Conservation (phyloP, 2,329 filamentous ascomycete genomes). For the Coleophoma eucalyptorum region DNA sequence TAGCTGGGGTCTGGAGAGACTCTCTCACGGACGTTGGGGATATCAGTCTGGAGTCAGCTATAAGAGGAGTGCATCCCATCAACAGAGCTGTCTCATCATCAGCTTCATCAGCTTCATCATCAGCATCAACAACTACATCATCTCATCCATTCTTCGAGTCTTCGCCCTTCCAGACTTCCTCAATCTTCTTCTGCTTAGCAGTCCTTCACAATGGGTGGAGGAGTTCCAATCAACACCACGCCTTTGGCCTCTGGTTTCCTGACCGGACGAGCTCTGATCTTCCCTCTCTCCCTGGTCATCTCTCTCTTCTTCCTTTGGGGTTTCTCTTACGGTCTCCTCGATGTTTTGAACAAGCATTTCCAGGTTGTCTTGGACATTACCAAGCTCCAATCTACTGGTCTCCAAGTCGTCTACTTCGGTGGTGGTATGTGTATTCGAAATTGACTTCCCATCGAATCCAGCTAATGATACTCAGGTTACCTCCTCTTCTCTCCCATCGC, state of each 20-base stretch:
- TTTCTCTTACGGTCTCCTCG: constrained; percentile 80
- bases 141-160: constrained; percentile 1
- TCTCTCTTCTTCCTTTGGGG: constrained; percentile 86
- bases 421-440: constrained; percentile 32
- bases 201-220: constrained; percentile 34
- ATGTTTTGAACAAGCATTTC: constrained; percentile 73
- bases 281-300: constrained; percentile 56
- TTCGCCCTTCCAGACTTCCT: constrained; percentile 3
- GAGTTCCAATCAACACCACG: constrained; percentile 31
- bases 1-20: neutral
- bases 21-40: neutral
- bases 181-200: constrained; percentile 1
- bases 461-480: constrained; percentile 38
- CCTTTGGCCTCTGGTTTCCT: constrained; percentile 33
- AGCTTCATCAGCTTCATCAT: constrained; percentile 6
- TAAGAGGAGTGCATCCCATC: constrained; percentile 7
- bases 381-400: constrained; percentile 58
- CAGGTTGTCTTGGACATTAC: constrained; percentile 58
- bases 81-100: constrained; percentile 6
- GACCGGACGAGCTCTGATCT: constrained; percentile 36
- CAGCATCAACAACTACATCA: neutral
- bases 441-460: too few relatives aligned
- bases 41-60: constrained; percentile 8
- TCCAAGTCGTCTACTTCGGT: constrained; percentile 70
- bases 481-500: constrained; percentile 65